Percentiles rank a stretch among this genome's conserved stretches.
phyloP scores from a whole-genome alignment of 371 early-diverging fungal species.

The Mortierella sp. region DNA sequence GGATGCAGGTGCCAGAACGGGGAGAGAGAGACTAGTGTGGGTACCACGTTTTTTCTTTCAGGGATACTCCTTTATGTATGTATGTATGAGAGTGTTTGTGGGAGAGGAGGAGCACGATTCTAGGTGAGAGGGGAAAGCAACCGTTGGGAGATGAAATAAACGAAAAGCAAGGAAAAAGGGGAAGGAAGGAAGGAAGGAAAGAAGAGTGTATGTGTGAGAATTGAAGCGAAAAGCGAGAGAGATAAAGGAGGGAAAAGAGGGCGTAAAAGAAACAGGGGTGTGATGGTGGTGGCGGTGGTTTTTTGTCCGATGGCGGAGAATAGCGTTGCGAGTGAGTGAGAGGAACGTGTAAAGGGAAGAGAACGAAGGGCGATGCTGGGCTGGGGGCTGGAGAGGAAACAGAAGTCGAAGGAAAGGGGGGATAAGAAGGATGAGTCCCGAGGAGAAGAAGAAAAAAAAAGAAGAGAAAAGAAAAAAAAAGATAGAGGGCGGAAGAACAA shows the following conservation, averaged over 20 bases:
- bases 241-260: neutral
- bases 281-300: neutral
- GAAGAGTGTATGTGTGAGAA: neutral
- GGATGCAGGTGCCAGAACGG: neutral
- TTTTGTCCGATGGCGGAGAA: neutral
- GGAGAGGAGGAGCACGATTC: conserved; percentile 5
- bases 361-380: conserved; percentile 7
- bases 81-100: neutral
- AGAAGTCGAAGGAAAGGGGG: neutral
- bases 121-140: neutral
- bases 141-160: neutral
- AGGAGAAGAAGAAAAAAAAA: neutral
- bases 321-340: neutral
- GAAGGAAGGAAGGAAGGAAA: neutral
- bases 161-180: neutral
- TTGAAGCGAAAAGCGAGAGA: neutral
- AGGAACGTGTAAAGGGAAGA: neutral
- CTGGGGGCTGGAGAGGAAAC: neutral
- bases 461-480: neutral
- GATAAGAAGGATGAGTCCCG: conserved; percentile 8
- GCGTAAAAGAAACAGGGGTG: neutral
- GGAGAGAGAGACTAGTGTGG: neutral
- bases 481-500: neutral
- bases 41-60: neutral
- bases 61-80: neutral